Base-by-base conservation (phyloP, 2,329 filamentous ascomycete species). In the Dactylellina haptotyla region DNA sequence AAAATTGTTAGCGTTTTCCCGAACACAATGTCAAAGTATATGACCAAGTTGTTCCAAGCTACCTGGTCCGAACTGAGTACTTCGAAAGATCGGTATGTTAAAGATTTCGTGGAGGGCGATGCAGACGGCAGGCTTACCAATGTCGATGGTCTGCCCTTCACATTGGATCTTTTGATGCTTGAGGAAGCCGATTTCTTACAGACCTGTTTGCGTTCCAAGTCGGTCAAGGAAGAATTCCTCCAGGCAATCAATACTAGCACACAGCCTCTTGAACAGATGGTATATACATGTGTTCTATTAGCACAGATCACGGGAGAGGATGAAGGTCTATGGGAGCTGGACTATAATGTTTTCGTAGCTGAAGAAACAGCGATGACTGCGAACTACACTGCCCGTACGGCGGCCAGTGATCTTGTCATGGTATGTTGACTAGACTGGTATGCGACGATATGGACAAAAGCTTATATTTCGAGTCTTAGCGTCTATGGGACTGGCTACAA, bases 111-210 rank as follows among this genome's bases (percentile, higher is more conserved):
- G 77, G 86, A 90, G 62, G 89, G 91, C 75, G 92, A 94, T 77
- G 87, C 90, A 48, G 93, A 98, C 81, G 92, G 93, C 62, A 88
- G 94, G 37, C 82, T 98, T 32, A 93, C 97, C 80, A 93, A 97
- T 80, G 87, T 90, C 2, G 94, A 99, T 80, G 89, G 89, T 43
- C 85, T 99, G n/a, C 93, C 94, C 0, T 97, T 96, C 81, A 97
- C 93, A 0, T 84, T 99, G 23, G 95, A 99, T 81, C 95, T 96
- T 79, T 85, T 99, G 57, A 88, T 98, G 2, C 84, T 98, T 5
- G 95, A 99, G 80, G 93, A 98, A 80, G 85, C 99, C 23, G 95
- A 99, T 81, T 93, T 98, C 79, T 87, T 99, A 80, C 95, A 97
- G 81, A 89, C 93, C 67, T 93, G 93, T 80, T 86, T 99, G 75